Evolutionary conservation across 1,284 basidiomycete species (phyloP), one percentile per base, ranked within the genome.

Genomic region (Agaricales sp.): DNA sequence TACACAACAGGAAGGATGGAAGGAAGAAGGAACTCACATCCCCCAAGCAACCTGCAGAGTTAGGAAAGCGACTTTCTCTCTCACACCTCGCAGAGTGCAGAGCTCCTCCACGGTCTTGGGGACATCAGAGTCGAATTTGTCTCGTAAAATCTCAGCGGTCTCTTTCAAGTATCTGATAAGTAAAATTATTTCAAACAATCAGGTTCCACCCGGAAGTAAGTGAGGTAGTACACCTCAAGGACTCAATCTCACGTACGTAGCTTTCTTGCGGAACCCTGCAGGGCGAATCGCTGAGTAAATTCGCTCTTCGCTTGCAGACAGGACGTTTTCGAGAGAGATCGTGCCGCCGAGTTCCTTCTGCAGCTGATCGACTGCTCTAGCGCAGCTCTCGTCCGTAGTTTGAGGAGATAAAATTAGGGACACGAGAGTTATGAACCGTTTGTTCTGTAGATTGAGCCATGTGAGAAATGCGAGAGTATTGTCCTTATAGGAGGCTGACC

Each of bases 391-490:
- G 61, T 95, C 91, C 63, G 95, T 98, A 2, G 95, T 98, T 64
- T 97, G 93, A 1, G 91, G 91, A 11, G 89, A 93, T 3, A 98
- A 77, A 91, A 98, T 97, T 48, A 99, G 75, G 2, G 92, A 92
- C 6, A 99, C 78, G 19, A 98, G 80, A 2, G 87, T 91, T 3
- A 90, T 77, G 51, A 93, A 87, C 1, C 92, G 78, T 45, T 79
- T 75, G 49, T 84, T 87, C 85, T 90, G 61, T 14, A 18, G 11
- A 8, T 4, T 11, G 39, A 11, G 39, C 23, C 25, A 38, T 16
- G 22, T 22, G 22, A n/a, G 43, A 54, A 20, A 37, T 19, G 45
- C 47, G 44, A 54, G 43, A 21, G 35, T 22, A 45, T 52, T 53
- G 44, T 45, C 46, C 25, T 43, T 23, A 8, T 43, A 45, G 13